Percentiles rank a stretch among this genome's conserved stretches.
These are phyloP conservation scores for Musa troglodytarum DNA, from an alignment of 176 grass and related monocot genomes.

Conservation along the genomic window DNA sequence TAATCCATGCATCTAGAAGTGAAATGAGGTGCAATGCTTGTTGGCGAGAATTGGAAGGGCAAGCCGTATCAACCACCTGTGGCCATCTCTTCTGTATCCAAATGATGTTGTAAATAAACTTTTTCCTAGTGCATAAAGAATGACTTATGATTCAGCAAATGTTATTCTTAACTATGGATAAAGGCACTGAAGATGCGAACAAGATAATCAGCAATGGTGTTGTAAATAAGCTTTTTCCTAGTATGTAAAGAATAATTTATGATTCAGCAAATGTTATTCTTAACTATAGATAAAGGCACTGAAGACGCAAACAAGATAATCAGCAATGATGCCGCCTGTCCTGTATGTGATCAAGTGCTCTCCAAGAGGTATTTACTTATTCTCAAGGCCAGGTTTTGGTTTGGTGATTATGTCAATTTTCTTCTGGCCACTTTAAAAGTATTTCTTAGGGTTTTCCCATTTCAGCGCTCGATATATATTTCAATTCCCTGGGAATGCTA, in stretches of 20 bases:
- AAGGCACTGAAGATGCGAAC: slow-evolving; percentile 57
- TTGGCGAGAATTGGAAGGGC: slow-evolving; percentile 73
- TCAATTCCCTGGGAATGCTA: no score
- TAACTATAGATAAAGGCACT: slow-evolving; percentile 34
- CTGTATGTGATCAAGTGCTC: slow-evolving; percentile 87
- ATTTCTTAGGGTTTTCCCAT: not conserved
- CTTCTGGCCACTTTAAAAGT: not conserved
- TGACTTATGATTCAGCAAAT: slow-evolving; percentile 1
- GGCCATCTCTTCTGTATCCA: slow-evolving; percentile 87
- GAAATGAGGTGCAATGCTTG: slow-evolving; percentile 96
- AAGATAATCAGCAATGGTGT: not conserved
- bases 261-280: slow-evolving; percentile 1
- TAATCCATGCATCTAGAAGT: not conserved
- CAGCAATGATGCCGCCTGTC: slow-evolving; percentile 68
- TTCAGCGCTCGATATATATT: no score
- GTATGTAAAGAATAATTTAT: not conserved
- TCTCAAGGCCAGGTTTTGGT: not conserved
- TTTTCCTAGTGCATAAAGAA: not conserved
- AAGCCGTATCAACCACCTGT: slow-evolving; percentile 71
- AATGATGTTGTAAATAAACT: not conserved
- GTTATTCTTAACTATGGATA: slow-evolving; percentile 5
- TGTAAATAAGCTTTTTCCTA: not conserved
- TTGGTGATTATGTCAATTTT: not conserved
- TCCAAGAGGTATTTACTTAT: slow-evolving; percentile 57
- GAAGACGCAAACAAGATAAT: slow-evolving; percentile 91